Base-by-base conservation (phyloP, 805 yeast genomes). In the Yamadazyma takamatsuzukensis region DNA sequence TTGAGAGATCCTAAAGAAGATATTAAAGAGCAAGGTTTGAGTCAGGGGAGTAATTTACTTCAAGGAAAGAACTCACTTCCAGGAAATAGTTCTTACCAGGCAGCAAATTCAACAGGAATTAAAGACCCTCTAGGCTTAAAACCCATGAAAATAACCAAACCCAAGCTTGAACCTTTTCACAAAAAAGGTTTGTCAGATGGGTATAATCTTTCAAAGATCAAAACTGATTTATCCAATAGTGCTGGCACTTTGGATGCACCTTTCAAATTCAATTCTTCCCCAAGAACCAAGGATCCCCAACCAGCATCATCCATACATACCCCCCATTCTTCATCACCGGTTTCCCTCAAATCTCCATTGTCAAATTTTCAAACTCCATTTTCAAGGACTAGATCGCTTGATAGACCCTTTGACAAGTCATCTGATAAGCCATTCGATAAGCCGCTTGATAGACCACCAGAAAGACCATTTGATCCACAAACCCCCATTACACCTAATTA, bases 1-100 rank as follows among this genome's bases (percentile, higher is more conserved):
- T 59, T 32, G 42, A 32, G 37, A 10, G 11, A 21, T 10, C 23
- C 9, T 16, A 15, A 19, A 12, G 14, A 24, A 24, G 27, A 24
- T 8, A 21, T 11, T 9, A 21, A 21, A 21, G 10, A 21, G 22
- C 22, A 11, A 21, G 10, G 11, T 21, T 11, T n/a, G n/a, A n/a
- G n/a, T n/a, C n/a, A n/a, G n/a, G n/a, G n/a, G n/a, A n/a, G n/a
- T n/a, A n/a, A n/a, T n/a, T n/a, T n/a, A n/a, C n/a, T n/a, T n/a
- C n/a, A n/a, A n/a, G n/a, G n/a, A n/a, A n/a, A n/a, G n/a, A n/a
- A n/a, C n/a, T n/a, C n/a, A n/a, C n/a, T n/a, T n/a, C n/a, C n/a
- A n/a, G n/a, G n/a, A n/a, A n/a, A n/a, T n/a, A n/a, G n/a, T n/a
- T n/a, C n/a, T n/a, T n/a, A n/a, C n/a, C n/a, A n/a, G n/a, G n/a